These are phyloP conservation scores for Leishmania aethiopica DNA, from an alignment of 208 protist genomes.

Conservation along the genomic window DNA sequence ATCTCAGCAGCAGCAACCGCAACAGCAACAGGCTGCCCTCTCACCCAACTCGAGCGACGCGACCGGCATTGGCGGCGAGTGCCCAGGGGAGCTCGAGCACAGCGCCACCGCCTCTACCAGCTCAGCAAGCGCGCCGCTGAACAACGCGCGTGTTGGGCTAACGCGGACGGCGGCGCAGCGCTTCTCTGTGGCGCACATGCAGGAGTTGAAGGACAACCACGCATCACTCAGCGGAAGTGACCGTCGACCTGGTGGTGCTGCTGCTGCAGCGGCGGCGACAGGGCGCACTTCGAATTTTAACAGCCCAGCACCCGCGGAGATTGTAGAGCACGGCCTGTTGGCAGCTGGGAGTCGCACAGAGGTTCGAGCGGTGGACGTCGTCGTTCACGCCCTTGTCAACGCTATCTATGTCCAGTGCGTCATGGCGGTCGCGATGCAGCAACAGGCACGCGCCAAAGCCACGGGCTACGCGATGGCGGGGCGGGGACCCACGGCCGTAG, in stretches of 20 bases:
- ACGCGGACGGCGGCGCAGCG: constrained; percentile 5
- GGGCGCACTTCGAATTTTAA: background rate
- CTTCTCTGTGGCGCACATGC: constrained; percentile 9
- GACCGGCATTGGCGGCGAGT: background rate
- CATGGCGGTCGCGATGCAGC: constrained; percentile 14
- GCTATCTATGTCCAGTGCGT: constrained; percentile 34
- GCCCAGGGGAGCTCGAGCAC: background rate
- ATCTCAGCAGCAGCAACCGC: constrained; percentile 10
- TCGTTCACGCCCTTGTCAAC: constrained; percentile 37
- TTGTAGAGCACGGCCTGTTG: constrained; percentile 17
- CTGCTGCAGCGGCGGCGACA: background rate
- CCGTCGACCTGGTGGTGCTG: constrained; percentile 10
- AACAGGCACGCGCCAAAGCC: constrained; percentile 6
- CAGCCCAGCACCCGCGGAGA: background rate
- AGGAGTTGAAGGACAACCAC: constrained; percentile 14
- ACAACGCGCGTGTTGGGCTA: background rate
- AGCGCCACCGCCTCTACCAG: background rate
- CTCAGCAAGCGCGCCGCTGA: background rate
- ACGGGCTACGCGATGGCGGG: constrained; percentile 4
- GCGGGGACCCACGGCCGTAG: background rate
- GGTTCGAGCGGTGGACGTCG: constrained; percentile 32
- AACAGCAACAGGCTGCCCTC: background rate
- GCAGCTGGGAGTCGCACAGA: constrained; percentile 19
- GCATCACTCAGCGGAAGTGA: background rate
- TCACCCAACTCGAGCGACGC: background rate